Evolutionary conservation across 768 basidiomycete genomes (phyloP).

Genomic region (Hygrocybe punicea): DNA sequence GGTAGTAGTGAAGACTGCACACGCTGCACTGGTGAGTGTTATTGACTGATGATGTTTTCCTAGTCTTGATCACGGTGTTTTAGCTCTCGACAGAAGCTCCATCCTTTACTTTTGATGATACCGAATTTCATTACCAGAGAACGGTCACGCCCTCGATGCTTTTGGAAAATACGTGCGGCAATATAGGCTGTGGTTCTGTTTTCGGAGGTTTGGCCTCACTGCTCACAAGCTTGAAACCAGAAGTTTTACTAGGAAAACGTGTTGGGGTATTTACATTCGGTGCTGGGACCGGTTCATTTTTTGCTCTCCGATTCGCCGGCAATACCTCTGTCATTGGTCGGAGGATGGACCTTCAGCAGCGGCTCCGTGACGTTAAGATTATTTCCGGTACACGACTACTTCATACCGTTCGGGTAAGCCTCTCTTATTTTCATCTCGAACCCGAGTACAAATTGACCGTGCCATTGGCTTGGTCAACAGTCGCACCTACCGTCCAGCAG

Average conservation of each 20-base stretch:
- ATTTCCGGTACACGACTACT: background rate
- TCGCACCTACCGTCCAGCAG: too few relatives aligned
- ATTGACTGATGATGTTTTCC: too few relatives aligned
- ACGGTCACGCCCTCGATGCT: background rate
- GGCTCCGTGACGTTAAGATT: background rate
- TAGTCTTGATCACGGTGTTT: too few relatives aligned
- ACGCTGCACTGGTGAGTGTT: background rate
- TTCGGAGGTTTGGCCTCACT: background rate
- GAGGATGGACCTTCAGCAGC: background rate
- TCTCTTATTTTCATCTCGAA: too few relatives aligned
- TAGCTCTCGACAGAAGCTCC: too few relatives aligned
- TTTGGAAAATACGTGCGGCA: background rate
- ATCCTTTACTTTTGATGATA: too few relatives aligned
- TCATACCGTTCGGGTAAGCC: too few relatives aligned
- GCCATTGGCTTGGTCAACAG: too few relatives aligned
- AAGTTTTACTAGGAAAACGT: background rate
- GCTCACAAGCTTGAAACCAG: background rate
- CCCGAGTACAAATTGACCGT: too few relatives aligned
- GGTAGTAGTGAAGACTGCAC: background rate
- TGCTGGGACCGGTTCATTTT: background rate
- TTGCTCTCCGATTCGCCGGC: background rate
- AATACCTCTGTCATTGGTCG: background rate
- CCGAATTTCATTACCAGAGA: conserved; percentile 23
- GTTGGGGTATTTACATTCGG: background rate
- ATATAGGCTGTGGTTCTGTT: background rate